These are phyloP conservation scores for Brassica napus DNA, from an alignment of 345 rosid genomes.

Conservation along the genomic window DNA sequence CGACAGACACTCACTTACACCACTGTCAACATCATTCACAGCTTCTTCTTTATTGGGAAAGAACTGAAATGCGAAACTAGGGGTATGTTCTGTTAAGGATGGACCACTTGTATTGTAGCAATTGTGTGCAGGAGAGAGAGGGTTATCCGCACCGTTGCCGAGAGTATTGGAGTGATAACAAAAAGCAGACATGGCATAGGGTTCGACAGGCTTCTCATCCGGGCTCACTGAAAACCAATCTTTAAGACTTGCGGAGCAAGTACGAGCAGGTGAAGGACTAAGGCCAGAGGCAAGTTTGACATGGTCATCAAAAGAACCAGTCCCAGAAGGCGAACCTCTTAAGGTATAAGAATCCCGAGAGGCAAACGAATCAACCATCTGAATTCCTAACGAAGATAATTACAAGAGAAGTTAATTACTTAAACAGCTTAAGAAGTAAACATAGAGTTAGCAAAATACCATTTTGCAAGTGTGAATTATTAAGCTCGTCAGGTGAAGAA, in stretches of 20 bases:
- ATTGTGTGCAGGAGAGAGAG: conserved; percentile 38
- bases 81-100: conserved; percentile 9
- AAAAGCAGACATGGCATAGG: conserved; percentile 39
- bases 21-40: conserved; percentile 45
- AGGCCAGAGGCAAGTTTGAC: conserved; percentile 36
- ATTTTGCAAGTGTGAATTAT: conserved; percentile 39
- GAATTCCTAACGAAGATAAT: conserved; percentile 44
- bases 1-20: conserved; percentile 41
- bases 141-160: conserved; percentile 40
- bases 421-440: neutral
- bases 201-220: conserved; percentile 37
- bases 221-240: conserved; percentile 41
- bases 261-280: conserved; percentile 41
- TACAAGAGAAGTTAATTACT: conserved; percentile 6
- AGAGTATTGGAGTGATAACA: conserved; percentile 43
- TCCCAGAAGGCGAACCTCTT: conserved; percentile 33
- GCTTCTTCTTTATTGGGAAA: conserved; percentile 43
- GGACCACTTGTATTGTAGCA: conserved; percentile 40
- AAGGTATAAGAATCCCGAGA: conserved; percentile 10
- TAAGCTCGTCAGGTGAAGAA: conserved; percentile 36
- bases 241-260: conserved; percentile 49
- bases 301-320: conserved; percentile 38
- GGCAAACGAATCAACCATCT: conserved; percentile 34
- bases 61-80: conserved; percentile 30
- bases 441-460: conserved; percentile 25